Base-by-base conservation (phyloP, 164 flowering plant species). In the Chimonanthus salicifolius region DNA sequence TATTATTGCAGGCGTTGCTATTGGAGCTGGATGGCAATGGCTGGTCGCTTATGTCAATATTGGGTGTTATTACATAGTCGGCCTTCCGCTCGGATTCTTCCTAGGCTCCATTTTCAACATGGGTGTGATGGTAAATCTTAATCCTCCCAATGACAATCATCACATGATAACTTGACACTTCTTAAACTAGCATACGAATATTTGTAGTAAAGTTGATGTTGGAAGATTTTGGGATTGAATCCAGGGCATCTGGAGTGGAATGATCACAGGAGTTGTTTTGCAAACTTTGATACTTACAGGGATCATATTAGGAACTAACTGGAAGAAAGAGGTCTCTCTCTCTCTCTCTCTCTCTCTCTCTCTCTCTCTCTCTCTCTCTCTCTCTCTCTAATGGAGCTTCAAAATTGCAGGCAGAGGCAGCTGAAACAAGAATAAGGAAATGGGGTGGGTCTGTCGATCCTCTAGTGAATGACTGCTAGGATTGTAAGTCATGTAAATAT, bases 21-120 rank as follows among this genome's bases (percentile, higher is more conserved):
- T 79, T 6, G 84, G 82, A 72, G 82, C 82, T 9, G 84, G 84
- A 47, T 82, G 84, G 82, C 84, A 82, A 70, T 76, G 78, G 78
- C 51, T 82, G 71, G 82, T 79, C 10, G 84, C 84, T 45, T 82
- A 79, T 70, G 72, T 82, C 5, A 82, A 79, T 54, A 33, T 82
- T 46, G 84, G 74, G 58, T 79, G 82, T 68, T 82, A 82, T 58
- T 82, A 77, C 64, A 21, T 79, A 21, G 73, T 82, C 3, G 84
- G 84, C 45, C 76, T 79, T 68, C 84, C 84, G 1, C 82, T 82
- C 11, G 84, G 82, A 7, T 82, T 82, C 79, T 67, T 79, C 7
- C 74, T 79, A 15, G 84, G 84, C 10, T 33, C 78, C 47, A 13
- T 65, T 47, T 63, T 82, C 60, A 70, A 77, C 72, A 20, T 82